Evolutionary conservation across 106 monocot species (phyloP), one percentile per base, ranked within the genome.

Genomic region (Dioscorea zingiberensis): DNA sequence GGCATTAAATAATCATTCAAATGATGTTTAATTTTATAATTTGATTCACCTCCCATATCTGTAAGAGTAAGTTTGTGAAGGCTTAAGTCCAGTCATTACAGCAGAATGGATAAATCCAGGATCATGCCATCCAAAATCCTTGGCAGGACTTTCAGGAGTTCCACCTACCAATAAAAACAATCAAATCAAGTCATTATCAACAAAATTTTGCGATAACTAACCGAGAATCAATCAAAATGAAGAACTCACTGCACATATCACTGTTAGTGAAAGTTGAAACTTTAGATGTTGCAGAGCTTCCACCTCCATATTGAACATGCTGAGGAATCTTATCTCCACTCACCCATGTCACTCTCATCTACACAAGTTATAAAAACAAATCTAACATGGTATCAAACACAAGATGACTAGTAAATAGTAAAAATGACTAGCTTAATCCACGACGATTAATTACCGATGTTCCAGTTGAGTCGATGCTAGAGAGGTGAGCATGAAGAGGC

Each of bases 71-170:
- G 70, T 65, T 64, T 70, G 57, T 29, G 86, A 87, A 69, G 86
- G 87, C 25, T 77, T 64, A 10, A 91, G 71, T 1, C 76, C 84
- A 15, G 61, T 81, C 84, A 91, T 84, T 30, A 81, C 58, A 27
- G 84, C 87, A 9, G 91, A 76, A 66, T 91, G 91, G 38, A 91
- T 84, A 67, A 66, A 91, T 22, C 91, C 91, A 16, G 91, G 91
- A 46, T 87, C 79, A 69, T 91, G 87, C 91, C 91, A 91, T 48
- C 91, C 91, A 57, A 87, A 91, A 55, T 87, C 87, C 29, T 76
- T 75, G 1, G 91, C 91, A 32, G 91, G 84, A 57, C 91, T 91
- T 27, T 68, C 66, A 62, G 70, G 17, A 48, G 44, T 13, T 56
- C 26, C 26, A 70, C 76, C 79, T 83, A 47, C 9, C 15, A 18